phyloP scores from a whole-genome alignment of 2,329 filamentous ascomycete species.

The Botrytis hyacinthi region DNA sequence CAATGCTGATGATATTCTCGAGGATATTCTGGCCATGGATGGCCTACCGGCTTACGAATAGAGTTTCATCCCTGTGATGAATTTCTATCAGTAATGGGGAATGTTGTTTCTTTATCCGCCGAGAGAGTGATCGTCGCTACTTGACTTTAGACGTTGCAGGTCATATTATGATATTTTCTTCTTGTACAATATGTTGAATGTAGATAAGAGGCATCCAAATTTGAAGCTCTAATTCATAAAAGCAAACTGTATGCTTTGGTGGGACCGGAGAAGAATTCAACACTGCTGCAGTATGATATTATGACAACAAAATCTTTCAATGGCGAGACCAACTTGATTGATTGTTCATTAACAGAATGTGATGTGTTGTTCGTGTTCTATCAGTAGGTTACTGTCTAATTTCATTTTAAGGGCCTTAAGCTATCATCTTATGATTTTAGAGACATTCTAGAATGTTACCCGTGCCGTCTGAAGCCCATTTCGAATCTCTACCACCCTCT shows the following conservation, averaged over 20 bases:
- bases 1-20: slow-evolving; percentile 13
- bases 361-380: slow-evolving; percentile 11
- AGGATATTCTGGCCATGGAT: slow-evolving; percentile 8
- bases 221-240: background rate
- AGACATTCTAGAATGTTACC: slow-evolving; percentile 19
- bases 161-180: background rate
- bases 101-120: background rate
- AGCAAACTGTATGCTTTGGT: background rate
- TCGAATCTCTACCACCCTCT: background rate
- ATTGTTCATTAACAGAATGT: background rate
- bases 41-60: slow-evolving; percentile 9
- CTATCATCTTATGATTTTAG: slow-evolving; percentile 1
- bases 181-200: background rate
- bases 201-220: background rate
- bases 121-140: background rate
- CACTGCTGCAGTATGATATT: background rate
- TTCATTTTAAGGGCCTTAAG: background rate
- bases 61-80: slow-evolving; percentile 18
- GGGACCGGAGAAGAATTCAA: background rate
- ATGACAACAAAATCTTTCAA: background rate
- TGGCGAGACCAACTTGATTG: background rate
- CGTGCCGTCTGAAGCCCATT: slow-evolving; percentile 6
- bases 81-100: slow-evolving; percentile 8
- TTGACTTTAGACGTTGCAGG: slow-evolving; percentile 3
- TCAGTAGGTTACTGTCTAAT: background rate